Base-by-base conservation (phyloP, 352 stramenopile species). In the Globisporangium polare region DNA sequence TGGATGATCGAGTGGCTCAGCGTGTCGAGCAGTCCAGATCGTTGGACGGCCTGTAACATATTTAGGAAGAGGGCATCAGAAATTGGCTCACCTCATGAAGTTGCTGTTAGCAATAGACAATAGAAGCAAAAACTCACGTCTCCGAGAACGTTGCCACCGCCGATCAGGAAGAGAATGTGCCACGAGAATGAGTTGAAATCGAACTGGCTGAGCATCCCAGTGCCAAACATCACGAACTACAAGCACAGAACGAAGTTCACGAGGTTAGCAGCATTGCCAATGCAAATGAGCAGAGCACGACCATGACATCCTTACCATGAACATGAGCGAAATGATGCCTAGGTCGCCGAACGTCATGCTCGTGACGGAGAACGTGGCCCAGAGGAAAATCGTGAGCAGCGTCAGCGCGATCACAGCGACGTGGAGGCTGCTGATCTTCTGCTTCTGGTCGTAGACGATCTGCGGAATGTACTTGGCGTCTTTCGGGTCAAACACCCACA, bases 171-270 rank as follows among this genome's bases (percentile, higher is more conserved):
- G 13, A 97, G 73, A 59, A 96, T 97, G 65, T 97, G 91, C 91
- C 91, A 97, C 17, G 89, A 97, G 60, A 97, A 96, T 50, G 86
- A 96, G 63, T 97, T 97, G 63, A 97, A 97, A 70, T 97, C 91
- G 31, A 97, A 94, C 70, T 97, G 83, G 47, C 84, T 96, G 8
- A 96, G 73, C 75, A 95, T 94, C 26, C 87, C 88, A 6, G 82
- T 89, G 45, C 87, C 87, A 65, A 96, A 96, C 82, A 95, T 90
- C 46, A 90, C 74, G 50, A 90, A 89, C 86, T 94, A 60, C 8
- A 62, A 58, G 2, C 17, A 61, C 49, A 29, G 2, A 43, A 46
- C 39, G 10, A 22, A 29, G 4, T 2, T 27, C 49, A 22, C 43
- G 12, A 58, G 35, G 26, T 27, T 29, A 45, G 26, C 33, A 50